These are phyloP conservation scores for Batkoa obscura DNA, from an alignment of 371 early-diverging fungal genomes.

Conservation along the genomic window DNA sequence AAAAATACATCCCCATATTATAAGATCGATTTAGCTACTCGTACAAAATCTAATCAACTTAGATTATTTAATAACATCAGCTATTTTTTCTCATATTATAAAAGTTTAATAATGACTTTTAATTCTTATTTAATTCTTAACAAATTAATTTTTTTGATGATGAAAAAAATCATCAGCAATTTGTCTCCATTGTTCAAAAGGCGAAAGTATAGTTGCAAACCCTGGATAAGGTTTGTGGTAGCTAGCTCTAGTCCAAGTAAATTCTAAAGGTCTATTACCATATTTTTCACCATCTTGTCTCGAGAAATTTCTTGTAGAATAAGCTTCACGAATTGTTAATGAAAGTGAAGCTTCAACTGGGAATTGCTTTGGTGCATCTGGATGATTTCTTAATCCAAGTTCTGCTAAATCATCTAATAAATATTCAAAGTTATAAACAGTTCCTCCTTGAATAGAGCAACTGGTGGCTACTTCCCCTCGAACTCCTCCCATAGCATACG, in stretches of 20 bases:
- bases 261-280: neutral
- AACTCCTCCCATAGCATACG: neutral
- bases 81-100: too few species aligned
- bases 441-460: neutral
- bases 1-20: too few species aligned
- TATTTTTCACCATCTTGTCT: too few species aligned
- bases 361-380: slow-evolving; percentile 3
- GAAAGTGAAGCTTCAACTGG: neutral
- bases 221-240: neutral
- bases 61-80: too few species aligned
- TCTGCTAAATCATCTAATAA: neutral
- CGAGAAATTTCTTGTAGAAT: neutral
- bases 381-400: neutral
- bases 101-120: too few species aligned
- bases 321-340: neutral
- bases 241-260: neutral
- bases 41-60: too few species aligned
- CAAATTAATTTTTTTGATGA: too few species aligned
- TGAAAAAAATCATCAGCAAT: neutral
- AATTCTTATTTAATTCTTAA: too few species aligned
- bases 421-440: neutral
- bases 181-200: neutral
- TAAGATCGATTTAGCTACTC: too few species aligned
- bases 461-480: neutral
- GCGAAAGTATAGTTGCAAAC: neutral